Base-by-base conservation (phyloP, 495 filamentous ascomycete species). In the Barbatosphaeria neglecta region DNA sequence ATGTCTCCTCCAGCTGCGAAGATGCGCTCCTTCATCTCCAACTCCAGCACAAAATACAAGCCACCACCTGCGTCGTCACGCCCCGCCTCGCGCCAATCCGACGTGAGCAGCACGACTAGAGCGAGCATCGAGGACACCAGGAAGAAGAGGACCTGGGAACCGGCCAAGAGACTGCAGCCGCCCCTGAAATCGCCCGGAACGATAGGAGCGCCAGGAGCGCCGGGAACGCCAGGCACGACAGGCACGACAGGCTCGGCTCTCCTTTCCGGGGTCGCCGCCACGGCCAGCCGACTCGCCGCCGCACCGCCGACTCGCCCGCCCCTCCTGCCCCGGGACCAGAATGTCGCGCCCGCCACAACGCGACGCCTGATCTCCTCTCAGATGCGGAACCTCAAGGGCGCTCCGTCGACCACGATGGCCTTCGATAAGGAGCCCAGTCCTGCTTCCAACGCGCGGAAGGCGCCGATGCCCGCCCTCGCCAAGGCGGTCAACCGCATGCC, bases 391-490 rank as follows among this genome's bases (percentile, higher is more conserved):
- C 39, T 23, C 22, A 22, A 41, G 39, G 39, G 20, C 11, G 17
- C 39, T 11, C 16, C 42, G 22, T 24, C 50, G 41, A n/a, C n/a
- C n/a, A 61, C 47, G 28, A 65, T 65, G 60, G 58, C 62, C 15
- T 54, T 50, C 35, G 62, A 65, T 6, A 55, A 52, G 25, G 41
- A 48, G 43, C 39, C 54, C 22, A 51, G 42, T n/a, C 10, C 46
- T 44, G 41, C 52, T 49, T 47, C 49, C 42, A 56, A 48, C 50
- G 50, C 46, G 24, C 61, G 54, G 37, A 62, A 64, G 49, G 55
- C 65, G 7, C 63, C 61, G 31, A 58, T 66, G 59, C 62, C 68
- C 22, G 54, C 65, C 3, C 58, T 70, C 20, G 65, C 65, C 28
- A 62, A 62, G 60, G 55, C 47, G 16, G 49, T 62, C 42, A 66